Conservation (phyloP, 257 asterid species). For the Penstemon eatonii region DNA sequence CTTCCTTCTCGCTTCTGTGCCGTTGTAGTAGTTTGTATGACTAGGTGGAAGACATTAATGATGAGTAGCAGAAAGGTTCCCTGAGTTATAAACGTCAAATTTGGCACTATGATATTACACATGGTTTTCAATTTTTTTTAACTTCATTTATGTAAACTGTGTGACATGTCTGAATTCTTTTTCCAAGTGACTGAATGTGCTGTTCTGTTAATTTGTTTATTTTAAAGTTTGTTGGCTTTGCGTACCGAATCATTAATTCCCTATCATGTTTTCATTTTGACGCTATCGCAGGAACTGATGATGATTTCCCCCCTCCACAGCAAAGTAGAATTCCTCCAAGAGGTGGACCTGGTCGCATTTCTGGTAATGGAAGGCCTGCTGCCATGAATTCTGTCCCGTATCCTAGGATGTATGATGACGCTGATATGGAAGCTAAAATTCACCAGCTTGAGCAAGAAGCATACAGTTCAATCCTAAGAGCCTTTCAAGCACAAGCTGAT, state of each 20-base stretch:
- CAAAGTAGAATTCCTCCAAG: conserved; percentile 87
- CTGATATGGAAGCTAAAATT: conserved; percentile 77
- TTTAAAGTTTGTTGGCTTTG: conserved; percentile 6
- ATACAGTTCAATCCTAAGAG: conserved; percentile 80
- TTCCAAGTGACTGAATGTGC: neutral
- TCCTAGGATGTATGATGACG: conserved; percentile 51
- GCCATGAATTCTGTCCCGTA: conserved; percentile 56
- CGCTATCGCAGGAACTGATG: conserved; percentile 79
- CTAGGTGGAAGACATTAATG: too few relatives aligned
- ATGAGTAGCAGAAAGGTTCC: neutral
- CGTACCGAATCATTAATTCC: neutral
- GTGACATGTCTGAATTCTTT: neutral
- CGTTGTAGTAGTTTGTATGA: too few relatives aligned
- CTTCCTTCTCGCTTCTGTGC: too few relatives aligned
- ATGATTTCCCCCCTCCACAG: conserved; percentile 93
- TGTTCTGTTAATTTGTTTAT: conserved; percentile 10
- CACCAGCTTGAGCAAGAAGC: conserved; percentile 98
- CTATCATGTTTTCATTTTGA: conserved; percentile 21
- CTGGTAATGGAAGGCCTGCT: conserved; percentile 82
- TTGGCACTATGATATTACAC: conserved; percentile 8
- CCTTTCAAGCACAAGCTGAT: conserved; percentile 95
- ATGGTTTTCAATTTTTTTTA: neutral
- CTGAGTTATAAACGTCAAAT: neutral
- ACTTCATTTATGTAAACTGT: neutral
- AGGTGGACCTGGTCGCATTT: conserved; percentile 61